A percentile compares a stretch with the other conserved stretches of the same genome.
Conservation (phyloP, 805 yeast genomes). For the Kazachstania bromeliacearum region DNA sequence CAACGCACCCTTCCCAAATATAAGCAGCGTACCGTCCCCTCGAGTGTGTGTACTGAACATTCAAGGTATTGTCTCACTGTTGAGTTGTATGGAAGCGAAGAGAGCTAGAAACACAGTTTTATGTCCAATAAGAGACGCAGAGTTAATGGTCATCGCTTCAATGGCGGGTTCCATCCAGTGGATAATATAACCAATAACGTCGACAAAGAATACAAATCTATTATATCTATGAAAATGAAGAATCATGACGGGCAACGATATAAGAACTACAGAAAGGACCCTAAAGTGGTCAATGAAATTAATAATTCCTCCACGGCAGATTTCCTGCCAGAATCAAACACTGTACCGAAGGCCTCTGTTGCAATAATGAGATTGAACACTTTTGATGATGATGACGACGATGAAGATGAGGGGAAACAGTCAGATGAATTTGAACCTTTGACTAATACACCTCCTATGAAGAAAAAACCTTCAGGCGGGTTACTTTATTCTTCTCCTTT, state of each 20-base stretch:
- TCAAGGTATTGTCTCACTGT: no score
- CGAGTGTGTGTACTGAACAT: no score
- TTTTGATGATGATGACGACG: constrained; percentile 2
- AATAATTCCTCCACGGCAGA: constrained; percentile 9
- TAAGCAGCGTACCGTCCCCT: no score
- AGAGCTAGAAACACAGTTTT: no score
- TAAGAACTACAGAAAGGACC: constrained; percentile 12
- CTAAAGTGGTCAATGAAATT: constrained; percentile 12
- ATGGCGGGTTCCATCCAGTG: no score
- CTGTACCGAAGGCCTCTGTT: constrained; percentile 1
- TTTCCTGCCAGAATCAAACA: constrained; percentile 8
- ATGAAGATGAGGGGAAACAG: no score
- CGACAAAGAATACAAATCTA: no score
- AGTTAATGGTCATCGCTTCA: no score
- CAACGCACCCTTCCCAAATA: no score
- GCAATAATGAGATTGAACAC: background rate
- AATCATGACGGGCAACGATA: constrained; percentile 8
- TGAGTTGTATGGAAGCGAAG: no score
- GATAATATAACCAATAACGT: no score
- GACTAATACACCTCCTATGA: constrained; percentile 10
- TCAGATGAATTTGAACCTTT: constrained; percentile 10
- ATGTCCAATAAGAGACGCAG: no score
- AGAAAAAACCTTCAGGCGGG: constrained; percentile 1
- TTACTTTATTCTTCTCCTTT: background rate
- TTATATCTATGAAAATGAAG: background rate